A percentile compares a stretch with the other conserved stretches of the same genome.
Evolutionary conservation across 2,329 filamentous ascomycete genomes (phyloP).

Genomic region (Aspergillus fijiensis): DNA sequence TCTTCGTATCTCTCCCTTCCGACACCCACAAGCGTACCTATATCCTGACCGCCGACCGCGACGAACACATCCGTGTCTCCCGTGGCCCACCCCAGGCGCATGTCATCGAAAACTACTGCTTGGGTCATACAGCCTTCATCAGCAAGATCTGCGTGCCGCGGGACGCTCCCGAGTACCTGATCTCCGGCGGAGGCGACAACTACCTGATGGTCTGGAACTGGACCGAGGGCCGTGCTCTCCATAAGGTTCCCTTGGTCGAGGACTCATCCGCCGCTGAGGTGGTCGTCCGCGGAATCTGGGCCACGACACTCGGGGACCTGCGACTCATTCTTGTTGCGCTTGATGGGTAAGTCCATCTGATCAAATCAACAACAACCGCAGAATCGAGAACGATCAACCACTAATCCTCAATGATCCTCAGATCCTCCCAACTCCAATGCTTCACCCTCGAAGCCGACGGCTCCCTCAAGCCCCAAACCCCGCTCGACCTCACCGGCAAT

Average conservation of each 20-base stretch:
- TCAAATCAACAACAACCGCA: too few species aligned
- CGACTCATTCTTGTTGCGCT: constrained; percentile 52
- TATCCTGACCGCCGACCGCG: constrained; percentile 67
- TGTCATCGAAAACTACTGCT: constrained; percentile 84
- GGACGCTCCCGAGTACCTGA: constrained; percentile 59
- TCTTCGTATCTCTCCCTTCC: constrained; percentile 48
- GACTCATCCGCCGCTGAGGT: constrained; percentile 29
- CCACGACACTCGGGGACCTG: constrained; percentile 23
- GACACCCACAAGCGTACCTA: constrained; percentile 54
- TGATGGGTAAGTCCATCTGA: constrained; percentile 54
- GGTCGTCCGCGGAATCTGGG: constrained; percentile 56
- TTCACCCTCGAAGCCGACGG: constrained; percentile 58
- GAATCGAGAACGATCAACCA: too few species aligned
- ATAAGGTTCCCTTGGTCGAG: constrained; percentile 31
- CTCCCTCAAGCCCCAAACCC: constrained; percentile 51
- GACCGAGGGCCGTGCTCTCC: constrained; percentile 46
- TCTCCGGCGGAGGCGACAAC: constrained; percentile 85
- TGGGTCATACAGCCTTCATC: constrained; percentile 85
- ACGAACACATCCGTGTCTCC: constrained; percentile 86
- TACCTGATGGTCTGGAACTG: constrained; percentile 82
- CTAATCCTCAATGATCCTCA: constrained; percentile 46
- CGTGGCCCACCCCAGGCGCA: constrained; percentile 78
- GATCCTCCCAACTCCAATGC: constrained; percentile 66
- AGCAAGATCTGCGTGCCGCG: constrained; percentile 68
- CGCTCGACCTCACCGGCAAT: constrained; percentile 62